phyloP scores from a whole-genome alignment of 2,329 filamentous ascomycete genomes.

The Sporothrix curviconia region DNA sequence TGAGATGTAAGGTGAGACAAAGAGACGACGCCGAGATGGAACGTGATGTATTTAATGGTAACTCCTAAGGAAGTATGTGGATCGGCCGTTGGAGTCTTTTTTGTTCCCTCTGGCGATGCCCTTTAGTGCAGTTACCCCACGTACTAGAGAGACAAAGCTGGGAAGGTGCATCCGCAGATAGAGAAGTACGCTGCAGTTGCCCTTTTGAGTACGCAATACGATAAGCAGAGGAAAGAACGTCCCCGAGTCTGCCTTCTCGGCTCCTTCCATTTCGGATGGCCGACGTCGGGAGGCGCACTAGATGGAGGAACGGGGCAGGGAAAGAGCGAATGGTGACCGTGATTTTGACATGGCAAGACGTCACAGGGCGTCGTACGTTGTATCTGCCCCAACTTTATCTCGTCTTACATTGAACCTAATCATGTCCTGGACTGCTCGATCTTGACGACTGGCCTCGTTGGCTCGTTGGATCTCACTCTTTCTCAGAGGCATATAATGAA shows the following conservation, averaged over 20 bases:
- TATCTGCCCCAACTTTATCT: too few relatives aligned
- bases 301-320: not conserved
- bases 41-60: not conserved
- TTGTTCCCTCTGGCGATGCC: not conserved
- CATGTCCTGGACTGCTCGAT: too few relatives aligned
- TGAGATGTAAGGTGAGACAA: not conserved
- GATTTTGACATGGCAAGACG: not conserved
- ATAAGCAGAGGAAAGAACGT: conserved; percentile 6
- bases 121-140: too few relatives aligned
- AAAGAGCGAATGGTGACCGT: not conserved
- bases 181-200: not conserved
- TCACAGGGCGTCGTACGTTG: too few relatives aligned
- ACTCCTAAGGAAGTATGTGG: not conserved
- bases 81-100: not conserved
- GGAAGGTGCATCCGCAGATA: not conserved
- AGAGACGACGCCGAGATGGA: not conserved
- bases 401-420: too few relatives aligned
- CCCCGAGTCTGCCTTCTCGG: not conserved
- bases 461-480: too few relatives aligned
- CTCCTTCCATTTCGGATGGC: not conserved
- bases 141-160: not conserved
- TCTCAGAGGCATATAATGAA: too few relatives aligned
- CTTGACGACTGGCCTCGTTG: too few relatives aligned
- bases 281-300: conserved; percentile 5
- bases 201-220: not conserved